Base-by-base conservation (phyloP, 2,329 filamentous ascomycete species). In the Beauveria rudraprayagi region DNA sequence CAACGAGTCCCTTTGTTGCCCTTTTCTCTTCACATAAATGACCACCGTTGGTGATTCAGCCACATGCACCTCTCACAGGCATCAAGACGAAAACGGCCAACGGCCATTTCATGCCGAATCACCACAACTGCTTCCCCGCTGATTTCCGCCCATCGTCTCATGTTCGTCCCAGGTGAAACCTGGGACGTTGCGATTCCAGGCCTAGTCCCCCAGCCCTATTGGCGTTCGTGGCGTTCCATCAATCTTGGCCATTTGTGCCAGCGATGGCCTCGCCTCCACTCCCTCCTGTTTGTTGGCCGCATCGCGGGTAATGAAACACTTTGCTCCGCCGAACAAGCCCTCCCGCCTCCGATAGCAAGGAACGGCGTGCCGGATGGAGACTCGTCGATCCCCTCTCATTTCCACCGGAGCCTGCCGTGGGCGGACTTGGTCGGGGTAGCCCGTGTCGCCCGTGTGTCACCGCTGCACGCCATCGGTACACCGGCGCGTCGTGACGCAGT, bases 321-420 rank as follows among this genome's bases (percentile, higher is more conserved):
- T 22, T 30, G 22, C 17, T 26, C 26, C 10, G 16, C 14, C 26
- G 26, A 46, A 46, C 24, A 2, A 22, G 46, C 44, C 46, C 46
- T 30, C 34, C 34, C 30, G 52, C 41, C 34, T 47, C 22, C 59
- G 30, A 34, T 55, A 44, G 14, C 19, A 19, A 54, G 50, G 43
- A 55, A 37, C 19, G 16, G 10, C 30, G 9, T 56, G 37, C 41
- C 50, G 58, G 28, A 41, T 41, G 58, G 44, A 17, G 5, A 47
- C 24, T 5, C 22, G 52, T 56, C 52, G 59, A 61, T 61, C 52
- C 59, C 59, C 59, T 61, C 51, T 61, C 59, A 61, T 61, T 61
- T 61, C 59, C 44, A 17, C 22, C 24, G n/a, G 52, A 34, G 1
- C 22, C 17, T 26, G n/a, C 37, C 30, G 19, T 8, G 24, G 37